These are phyloP conservation scores for Arachis hypogaea DNA, from an alignment of 306 rosid genomes.

Conservation along the genomic window DNA sequence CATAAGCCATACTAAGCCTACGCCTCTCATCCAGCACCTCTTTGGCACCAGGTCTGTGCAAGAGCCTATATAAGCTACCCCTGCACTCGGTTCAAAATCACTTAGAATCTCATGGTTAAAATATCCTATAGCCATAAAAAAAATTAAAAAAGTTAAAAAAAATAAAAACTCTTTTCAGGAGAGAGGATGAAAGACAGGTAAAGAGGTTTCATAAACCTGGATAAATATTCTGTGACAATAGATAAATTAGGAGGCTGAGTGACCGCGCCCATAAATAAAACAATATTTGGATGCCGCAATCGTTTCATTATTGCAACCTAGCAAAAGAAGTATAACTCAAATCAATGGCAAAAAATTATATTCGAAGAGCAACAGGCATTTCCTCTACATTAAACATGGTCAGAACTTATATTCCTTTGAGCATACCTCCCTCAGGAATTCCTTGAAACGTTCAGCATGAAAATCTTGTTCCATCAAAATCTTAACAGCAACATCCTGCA, in stretches of 20 bases:
- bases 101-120: slow-evolving; percentile 30
- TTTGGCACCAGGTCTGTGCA: slow-evolving; percentile 82
- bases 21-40: slow-evolving; percentile 93
- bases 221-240: slow-evolving; percentile 95
- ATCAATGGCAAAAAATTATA: slow-evolving; percentile 37
- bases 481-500: slow-evolving; percentile 97
- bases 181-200: slow-evolving; percentile 19
- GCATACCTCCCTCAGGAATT: slow-evolving; percentile 92
- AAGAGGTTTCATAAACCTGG: slow-evolving; percentile 63
- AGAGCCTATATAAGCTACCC: slow-evolving; percentile 94
- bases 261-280: slow-evolving; percentile 98
- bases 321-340: slow-evolving; percentile 38
- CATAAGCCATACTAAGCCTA: slow-evolving; percentile 86
- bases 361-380: slow-evolving; percentile 1
- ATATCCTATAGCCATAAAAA: slow-evolving; percentile 11
- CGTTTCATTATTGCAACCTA: slow-evolving; percentile 97
- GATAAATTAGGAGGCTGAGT: slow-evolving; percentile 95
- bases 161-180: neutral
- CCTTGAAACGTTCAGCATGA: slow-evolving; percentile 83
- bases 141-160: neutral
- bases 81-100: slow-evolving; percentile 61
- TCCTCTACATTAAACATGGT: slow-evolving; percentile 20
- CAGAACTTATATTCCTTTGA: slow-evolving; percentile 15
- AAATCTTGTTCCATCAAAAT: slow-evolving; percentile 98
- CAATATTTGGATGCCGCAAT: slow-evolving; percentile 95